Percentiles rank a stretch among this genome's conserved stretches.
These are phyloP conservation scores for Pythium pyrilobum DNA, from an alignment of 352 stramenopile genomes.

Conservation along the genomic window DNA sequence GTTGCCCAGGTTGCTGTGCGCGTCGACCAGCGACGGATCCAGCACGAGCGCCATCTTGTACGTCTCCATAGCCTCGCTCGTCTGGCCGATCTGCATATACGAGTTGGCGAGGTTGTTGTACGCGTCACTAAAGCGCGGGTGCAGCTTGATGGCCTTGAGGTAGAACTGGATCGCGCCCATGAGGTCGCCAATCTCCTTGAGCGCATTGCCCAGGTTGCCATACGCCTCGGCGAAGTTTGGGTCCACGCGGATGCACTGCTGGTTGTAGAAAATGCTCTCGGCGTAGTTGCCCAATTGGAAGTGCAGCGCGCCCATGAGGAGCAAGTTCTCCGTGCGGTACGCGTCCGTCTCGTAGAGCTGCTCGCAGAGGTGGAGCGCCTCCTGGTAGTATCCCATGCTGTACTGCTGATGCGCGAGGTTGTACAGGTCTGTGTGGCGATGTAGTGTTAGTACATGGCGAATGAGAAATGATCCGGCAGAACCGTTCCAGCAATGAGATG, in stretches of 20 bases:
- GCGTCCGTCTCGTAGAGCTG: slow-evolving; percentile 87
- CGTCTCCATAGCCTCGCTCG: slow-evolving; percentile 87
- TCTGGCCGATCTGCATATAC: slow-evolving; percentile 91
- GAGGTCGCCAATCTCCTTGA: slow-evolving; percentile 93
- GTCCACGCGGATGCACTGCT: slow-evolving; percentile 91
- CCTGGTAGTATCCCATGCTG: slow-evolving; percentile 84
- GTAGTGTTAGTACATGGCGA: background rate
- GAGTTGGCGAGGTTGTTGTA: slow-evolving; percentile 91
- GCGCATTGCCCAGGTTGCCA: slow-evolving; percentile 91
- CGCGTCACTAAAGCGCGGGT: slow-evolving; percentile 87
- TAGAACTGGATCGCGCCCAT: slow-evolving; percentile 91
- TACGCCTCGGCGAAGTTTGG: slow-evolving; percentile 92
- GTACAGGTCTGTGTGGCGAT: slow-evolving; percentile 48
- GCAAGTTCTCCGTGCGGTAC: slow-evolving; percentile 87
- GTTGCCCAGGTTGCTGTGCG: slow-evolving; percentile 94
- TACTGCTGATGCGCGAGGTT: slow-evolving; percentile 83
- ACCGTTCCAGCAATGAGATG: no score
- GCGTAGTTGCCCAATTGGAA: slow-evolving; percentile 92
- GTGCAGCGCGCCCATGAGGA: slow-evolving; percentile 91
- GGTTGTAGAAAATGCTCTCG: slow-evolving; percentile 94
- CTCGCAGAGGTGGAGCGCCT: slow-evolving; percentile 79
- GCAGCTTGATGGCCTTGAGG: slow-evolving; percentile 90
- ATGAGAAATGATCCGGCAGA: no score
- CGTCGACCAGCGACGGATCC: slow-evolving; percentile 87
- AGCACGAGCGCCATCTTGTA: slow-evolving; percentile 93